Percentiles rank a stretch among this genome's conserved stretches.
Evolutionary conservation across 2,329 filamentous ascomycete genomes (phyloP).

Genomic region (Fusarium begoniae): DNA sequence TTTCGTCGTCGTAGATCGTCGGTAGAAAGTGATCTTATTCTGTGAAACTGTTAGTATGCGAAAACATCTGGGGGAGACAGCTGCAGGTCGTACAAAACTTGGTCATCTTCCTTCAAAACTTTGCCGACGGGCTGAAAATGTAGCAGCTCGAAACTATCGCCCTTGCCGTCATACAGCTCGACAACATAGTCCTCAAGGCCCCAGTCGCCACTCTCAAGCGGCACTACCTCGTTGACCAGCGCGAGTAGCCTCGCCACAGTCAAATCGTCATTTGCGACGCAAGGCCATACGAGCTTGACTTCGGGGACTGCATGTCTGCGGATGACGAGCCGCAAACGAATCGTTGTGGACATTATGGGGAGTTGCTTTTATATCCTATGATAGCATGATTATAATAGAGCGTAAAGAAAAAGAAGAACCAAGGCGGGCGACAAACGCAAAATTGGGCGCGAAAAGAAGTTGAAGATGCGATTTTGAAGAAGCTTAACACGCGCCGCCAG

Average conservation of each 20-base stretch:
- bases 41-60: slow-evolving; percentile 46
- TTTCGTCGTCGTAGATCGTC: slow-evolving; percentile 78
- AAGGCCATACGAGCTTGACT: slow-evolving; percentile 76
- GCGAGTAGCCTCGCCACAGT: slow-evolving; percentile 82
- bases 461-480: slow-evolving; percentile 21
- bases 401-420: not conserved
- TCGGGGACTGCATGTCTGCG: slow-evolving; percentile 78
- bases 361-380: not conserved
- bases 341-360: slow-evolving; percentile 45
- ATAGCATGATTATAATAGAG: slow-evolving; percentile 25
- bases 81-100: slow-evolving; percentile 71
- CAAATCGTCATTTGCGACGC: slow-evolving; percentile 64
- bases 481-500: slow-evolving; percentile 27
- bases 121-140: slow-evolving; percentile 80
- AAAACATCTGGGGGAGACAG: not conserved
- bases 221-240: slow-evolving; percentile 80
- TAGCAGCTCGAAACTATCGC: slow-evolving; percentile 81
- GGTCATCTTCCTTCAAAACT: slow-evolving; percentile 83
- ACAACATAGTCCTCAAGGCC: slow-evolving; percentile 91
- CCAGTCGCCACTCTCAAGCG: slow-evolving; percentile 84
- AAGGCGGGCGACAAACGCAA: not conserved
- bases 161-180: slow-evolving; percentile 67
- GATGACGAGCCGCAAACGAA: slow-evolving; percentile 79
- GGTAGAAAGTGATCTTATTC: slow-evolving; percentile 80
- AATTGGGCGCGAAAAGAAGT: slow-evolving; percentile 7